Evolutionary conservation across 2,329 filamentous ascomycete species (phyloP), one percentile per base, ranked within the genome.

Genomic region (Didymellaceae sp.): DNA sequence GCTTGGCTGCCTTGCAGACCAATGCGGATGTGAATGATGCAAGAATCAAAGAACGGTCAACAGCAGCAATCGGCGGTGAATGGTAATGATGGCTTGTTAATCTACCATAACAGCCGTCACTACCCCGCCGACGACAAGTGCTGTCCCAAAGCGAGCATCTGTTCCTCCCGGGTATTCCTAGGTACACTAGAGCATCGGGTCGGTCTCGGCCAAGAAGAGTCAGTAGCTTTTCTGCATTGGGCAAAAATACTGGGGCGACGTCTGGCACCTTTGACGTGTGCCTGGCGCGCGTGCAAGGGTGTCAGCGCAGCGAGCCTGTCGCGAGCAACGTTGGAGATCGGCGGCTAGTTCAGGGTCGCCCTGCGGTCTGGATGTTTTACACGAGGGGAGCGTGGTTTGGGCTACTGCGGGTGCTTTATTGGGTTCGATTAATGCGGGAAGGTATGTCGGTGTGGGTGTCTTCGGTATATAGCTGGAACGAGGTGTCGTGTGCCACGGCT

Each of bases 351-450:
- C 43, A 52, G 48, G 48, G 42, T 46, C 25, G 32, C 48, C 48
- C 42, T 52, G 48, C 48, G 48, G 48, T 52, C 48, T 52, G 48
- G 48, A 52, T 42, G 38, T 52, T 42, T 39, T 41, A 37, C 22
- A 46, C 48, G 42, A 25, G 48, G 42, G 48, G 42, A 52, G 43
- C 48, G 48, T 52, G 48, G 48, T 53, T 53, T 47, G 50, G 44
- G 47, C 50, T 52, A 52, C 49, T 52, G 49, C 43, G 43, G 43
- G 37, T 34, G 18, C 43, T 53, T 53, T 53, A 53, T 53, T 53
- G 50, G 50, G 50, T 44, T 47, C 39, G 37, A 44, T 48, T 14
- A 37, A 48, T 48, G 32, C 50, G 50, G 50, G 43, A 44, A 47
- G 30, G 50, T 40, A 33, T 37, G 39, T 47, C 50, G 43, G 39